Evolutionary conservation across 2,329 filamentous ascomycete species (phyloP).

Genomic region (Trichothecium sympodiale): DNA sequence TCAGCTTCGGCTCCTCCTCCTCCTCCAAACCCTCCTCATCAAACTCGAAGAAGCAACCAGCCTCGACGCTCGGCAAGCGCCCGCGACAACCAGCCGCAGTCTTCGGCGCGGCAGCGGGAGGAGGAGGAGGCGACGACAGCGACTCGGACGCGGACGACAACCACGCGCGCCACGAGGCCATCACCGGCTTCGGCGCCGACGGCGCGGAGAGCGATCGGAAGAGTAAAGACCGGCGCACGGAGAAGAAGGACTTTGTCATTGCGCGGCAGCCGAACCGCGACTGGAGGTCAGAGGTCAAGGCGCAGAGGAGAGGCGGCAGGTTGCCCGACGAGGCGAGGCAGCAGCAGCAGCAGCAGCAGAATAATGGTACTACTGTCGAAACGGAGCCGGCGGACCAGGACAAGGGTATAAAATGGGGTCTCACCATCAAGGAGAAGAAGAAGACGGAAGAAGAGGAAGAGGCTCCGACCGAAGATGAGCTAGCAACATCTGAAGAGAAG

Average conservation of each 20-base stretch:
- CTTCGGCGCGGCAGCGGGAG: no score
- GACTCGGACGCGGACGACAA: slow-evolving; percentile 30
- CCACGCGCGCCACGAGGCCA: slow-evolving; percentile 28
- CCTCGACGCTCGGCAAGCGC: slow-evolving; percentile 38
- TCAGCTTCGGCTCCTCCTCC: slow-evolving; percentile 31
- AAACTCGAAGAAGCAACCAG: slow-evolving; percentile 20
- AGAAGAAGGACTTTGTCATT: slow-evolving; percentile 41
- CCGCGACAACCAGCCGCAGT: slow-evolving; percentile 30
- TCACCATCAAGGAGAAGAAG: slow-evolving; percentile 34
- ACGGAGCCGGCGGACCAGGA: slow-evolving; percentile 28
- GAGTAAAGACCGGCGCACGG: slow-evolving; percentile 11
- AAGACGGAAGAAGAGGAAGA: slow-evolving; percentile 45
- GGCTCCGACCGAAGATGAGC: slow-evolving; percentile 8
- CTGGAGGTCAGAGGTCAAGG: slow-evolving; percentile 46
- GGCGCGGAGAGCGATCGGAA: slow-evolving; percentile 24
- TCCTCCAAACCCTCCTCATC: slow-evolving; percentile 15
- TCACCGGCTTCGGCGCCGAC: slow-evolving; percentile 39
- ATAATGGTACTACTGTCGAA: slow-evolving; percentile 6
- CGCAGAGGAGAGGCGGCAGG: slow-evolving; percentile 37
- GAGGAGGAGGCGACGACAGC: slow-evolving; percentile 23
- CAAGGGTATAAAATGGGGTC: slow-evolving; percentile 44
- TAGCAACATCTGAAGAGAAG: slow-evolving; percentile 7
- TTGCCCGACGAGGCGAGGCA: slow-evolving; percentile 41
- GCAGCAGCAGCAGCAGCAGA: slow-evolving; percentile 27
- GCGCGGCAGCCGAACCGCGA: slow-evolving; percentile 46